Evolutionary conservation across 1,139 yeast genomes (phyloP).

Genomic region (Hyphopichia pseudoburtonii): DNA sequence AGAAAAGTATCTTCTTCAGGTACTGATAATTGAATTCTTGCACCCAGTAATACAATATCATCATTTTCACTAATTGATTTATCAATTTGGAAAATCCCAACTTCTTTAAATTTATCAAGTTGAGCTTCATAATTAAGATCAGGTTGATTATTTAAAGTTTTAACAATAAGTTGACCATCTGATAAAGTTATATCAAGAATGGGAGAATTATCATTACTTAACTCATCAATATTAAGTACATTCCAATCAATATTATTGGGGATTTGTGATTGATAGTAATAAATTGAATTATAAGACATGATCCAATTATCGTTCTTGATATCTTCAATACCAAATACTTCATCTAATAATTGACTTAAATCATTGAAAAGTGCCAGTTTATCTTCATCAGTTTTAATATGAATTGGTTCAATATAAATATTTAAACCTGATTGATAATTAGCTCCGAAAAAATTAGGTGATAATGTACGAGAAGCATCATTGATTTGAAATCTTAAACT

Average conservation of each 20-base stretch:
- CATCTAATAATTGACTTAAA: conserved; percentile 15
- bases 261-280: conserved; percentile 11
- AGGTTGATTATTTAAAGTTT: conserved; percentile 2
- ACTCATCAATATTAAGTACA: neutral
- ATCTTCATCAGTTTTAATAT: conserved; percentile 10
- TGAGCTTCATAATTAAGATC: neutral
- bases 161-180: conserved; percentile 14
- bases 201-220: neutral
- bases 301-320: conserved; percentile 20
- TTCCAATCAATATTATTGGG: conserved; percentile 1
- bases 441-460: conserved; percentile 19
- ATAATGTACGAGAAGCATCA: conserved; percentile 8
- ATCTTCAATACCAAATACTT: conserved; percentile 14
- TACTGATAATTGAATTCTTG: conserved; percentile 28
- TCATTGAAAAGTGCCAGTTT: conserved; percentile 21
- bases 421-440: conserved; percentile 23
- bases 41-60: conserved; percentile 36
- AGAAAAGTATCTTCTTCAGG: conserved; percentile 15
- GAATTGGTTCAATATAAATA: conserved; percentile 27
- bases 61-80: conserved; percentile 25
- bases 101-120: conserved; percentile 22
- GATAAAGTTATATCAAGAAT: neutral
- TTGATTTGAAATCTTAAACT: conserved; percentile 25
- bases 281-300: conserved; percentile 19
- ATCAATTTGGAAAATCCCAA: conserved; percentile 37